Base-by-base conservation (phyloP, 2,329 filamentous ascomycete species). In the Cytospora piceicola region DNA sequence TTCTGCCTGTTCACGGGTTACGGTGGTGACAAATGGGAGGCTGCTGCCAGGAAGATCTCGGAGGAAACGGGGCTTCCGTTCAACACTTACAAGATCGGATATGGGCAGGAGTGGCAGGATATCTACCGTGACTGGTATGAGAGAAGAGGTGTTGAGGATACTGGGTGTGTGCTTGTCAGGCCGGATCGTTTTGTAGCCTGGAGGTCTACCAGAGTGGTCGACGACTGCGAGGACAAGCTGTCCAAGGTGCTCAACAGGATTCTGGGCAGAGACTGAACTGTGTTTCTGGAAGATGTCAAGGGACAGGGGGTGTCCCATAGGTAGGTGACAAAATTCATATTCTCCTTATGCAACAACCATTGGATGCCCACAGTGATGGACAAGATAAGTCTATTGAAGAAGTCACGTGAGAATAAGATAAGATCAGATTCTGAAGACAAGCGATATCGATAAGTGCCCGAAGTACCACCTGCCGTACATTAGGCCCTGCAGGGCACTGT, bases 161-260 rank as follows among this genome's bases (percentile, higher is more conserved):
- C 81, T 67, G 83, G 84, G 2, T 81, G 77, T 71, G 75, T 86
- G 20, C 75, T 86, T 54, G 77, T 82, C 5, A 72, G 84, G 20
- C 84, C 84, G 3, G 84, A 87, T 74, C 73, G 80, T 14, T 81
- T 82, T 68, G 77, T 85, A 17, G 79, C 77, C 12, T 85, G 83
- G 82, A 76, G 83, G 14, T 63, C 64, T 9, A 42, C 58, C 30
- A 57, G 22, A 32, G 34, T 65, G 27, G 54, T 63, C 4, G 36
- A 55, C 0, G 65, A 55, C 36, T 67, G 66, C 51, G 56, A 67
- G 58, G 65, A 22, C 15, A 69, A 68, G 52, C 58, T 70, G 61
- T 24, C 49, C 14, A 56, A 30, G 12, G 69, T 70, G 17, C 36
- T 70, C 46, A 58, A 67, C 65, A 60, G 30, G 27, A 58, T 67